These are phyloP conservation scores for Fistulifera solaris DNA, from an alignment of 108 stramenopile genomes.

Conservation along the genomic window DNA sequence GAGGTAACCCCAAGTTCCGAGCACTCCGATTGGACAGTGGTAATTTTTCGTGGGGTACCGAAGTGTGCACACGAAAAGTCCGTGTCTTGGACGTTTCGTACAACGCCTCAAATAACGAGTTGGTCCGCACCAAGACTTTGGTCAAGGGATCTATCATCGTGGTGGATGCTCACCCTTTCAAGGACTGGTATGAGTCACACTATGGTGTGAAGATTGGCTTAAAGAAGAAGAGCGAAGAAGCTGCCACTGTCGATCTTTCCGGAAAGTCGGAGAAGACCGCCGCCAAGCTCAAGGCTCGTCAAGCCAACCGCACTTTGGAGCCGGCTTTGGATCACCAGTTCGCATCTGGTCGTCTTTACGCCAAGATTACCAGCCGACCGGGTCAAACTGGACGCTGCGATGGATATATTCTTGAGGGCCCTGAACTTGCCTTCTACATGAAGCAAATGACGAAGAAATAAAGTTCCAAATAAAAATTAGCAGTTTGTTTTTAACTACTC, in stretches of 20 bases:
- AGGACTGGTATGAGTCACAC: constrained; percentile 96
- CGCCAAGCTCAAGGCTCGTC: constrained; percentile 81
- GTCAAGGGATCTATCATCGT: constrained; percentile 98
- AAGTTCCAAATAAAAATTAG: constrained; percentile 16
- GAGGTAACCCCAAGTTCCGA: constrained; percentile 96
- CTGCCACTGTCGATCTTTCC: constrained; percentile 31
- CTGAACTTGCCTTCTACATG: constrained; percentile 98
- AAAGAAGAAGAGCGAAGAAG: constrained; percentile 75
- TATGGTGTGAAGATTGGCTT: constrained; percentile 92
- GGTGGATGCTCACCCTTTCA: constrained; percentile 98
- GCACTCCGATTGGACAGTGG: constrained; percentile 93
- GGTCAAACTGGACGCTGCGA: constrained; percentile 98
- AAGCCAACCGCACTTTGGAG: constrained; percentile 80
- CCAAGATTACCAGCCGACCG: constrained; percentile 96
- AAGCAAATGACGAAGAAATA: constrained; percentile 90
- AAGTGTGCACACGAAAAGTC: constrained; percentile 97
- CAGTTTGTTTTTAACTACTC: too few species aligned
- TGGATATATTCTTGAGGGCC: constrained; percentile 97
- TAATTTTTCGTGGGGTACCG: constrained; percentile 99
- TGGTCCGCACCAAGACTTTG: constrained; percentile 99
- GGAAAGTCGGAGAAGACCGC: constrained; percentile 63
- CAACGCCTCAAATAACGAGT: constrained; percentile 99
- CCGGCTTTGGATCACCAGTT: constrained; percentile 90
- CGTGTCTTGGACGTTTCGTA: constrained; percentile 98
- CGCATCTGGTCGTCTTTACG: constrained; percentile 91